Evolutionary conservation across 352 stramenopile species (phyloP).

Genomic region (Aphanomyces euteiches): DNA sequence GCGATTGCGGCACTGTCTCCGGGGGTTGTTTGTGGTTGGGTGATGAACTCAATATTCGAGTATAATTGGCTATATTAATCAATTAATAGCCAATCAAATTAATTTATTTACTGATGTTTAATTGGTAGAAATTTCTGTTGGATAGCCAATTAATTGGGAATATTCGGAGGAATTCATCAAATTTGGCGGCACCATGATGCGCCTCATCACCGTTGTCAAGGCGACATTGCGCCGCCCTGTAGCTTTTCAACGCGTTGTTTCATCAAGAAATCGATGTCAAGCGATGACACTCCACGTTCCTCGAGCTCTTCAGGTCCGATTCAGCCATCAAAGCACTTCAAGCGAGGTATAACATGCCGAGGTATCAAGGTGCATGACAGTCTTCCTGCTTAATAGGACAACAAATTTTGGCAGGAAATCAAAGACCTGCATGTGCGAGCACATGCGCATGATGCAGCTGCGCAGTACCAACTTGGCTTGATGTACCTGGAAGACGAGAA

Average conservation of each 20-base stretch:
- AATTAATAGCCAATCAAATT: background rate
- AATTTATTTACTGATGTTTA: too few relatives aligned
- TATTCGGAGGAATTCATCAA: too few relatives aligned
- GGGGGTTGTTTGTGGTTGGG: background rate
- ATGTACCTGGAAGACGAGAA: conserved; percentile 32
- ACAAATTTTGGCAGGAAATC: conserved; percentile 12
- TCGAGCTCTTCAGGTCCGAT: too few relatives aligned
- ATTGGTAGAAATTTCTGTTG: too few relatives aligned
- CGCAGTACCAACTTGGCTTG: conserved; percentile 28
- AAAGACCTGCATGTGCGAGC: conserved; percentile 24
- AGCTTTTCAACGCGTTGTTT: background rate
- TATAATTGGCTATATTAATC: conserved; percentile 6
- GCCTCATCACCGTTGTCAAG: background rate
- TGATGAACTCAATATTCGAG: background rate
- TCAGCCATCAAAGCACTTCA: too few relatives aligned
- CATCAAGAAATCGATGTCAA: too few relatives aligned
- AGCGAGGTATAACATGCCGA: too few relatives aligned
- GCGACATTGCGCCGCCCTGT: background rate
- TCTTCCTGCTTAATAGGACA: too few relatives aligned
- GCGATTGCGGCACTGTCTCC: background rate
- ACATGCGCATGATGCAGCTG: conserved; percentile 14
- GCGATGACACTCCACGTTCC: too few relatives aligned
- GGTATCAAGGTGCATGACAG: too few relatives aligned
- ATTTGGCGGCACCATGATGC: background rate
- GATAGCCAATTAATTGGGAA: too few relatives aligned